These are phyloP conservation scores for Phytophthora kernoviae DNA, from an alignment of 352 stramenopile genomes.

Conservation along the genomic window DNA sequence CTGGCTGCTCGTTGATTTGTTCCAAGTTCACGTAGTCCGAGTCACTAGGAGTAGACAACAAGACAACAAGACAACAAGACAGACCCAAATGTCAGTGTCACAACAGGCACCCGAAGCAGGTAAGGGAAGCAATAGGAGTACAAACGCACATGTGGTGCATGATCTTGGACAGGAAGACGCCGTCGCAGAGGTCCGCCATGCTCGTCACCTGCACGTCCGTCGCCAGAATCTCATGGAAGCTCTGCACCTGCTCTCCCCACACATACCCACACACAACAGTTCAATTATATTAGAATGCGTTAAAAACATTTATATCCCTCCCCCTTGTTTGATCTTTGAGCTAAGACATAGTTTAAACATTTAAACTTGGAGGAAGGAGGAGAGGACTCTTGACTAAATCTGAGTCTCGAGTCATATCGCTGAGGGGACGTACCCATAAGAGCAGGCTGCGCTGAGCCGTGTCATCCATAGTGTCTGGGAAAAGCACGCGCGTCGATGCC, in stretches of 20 bases:
- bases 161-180: slow-evolving; percentile 83
- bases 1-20: slow-evolving; percentile 66
- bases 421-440: slow-evolving; percentile 59
- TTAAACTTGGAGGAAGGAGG: slow-evolving; percentile 10
- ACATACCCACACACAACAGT: slow-evolving; percentile 1
- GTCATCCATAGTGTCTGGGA: slow-evolving; percentile 56
- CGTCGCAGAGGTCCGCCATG: slow-evolving; percentile 72
- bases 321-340: too few relatives aligned
- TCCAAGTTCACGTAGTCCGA: slow-evolving; percentile 80
- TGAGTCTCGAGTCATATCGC: too few relatives aligned
- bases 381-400: neutral
- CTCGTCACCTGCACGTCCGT: slow-evolving; percentile 43
- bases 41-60: too few relatives aligned
- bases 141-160: slow-evolving; percentile 84
- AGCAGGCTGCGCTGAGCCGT: slow-evolving; percentile 75
- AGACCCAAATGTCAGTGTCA: slow-evolving; percentile 7
- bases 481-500: neutral
- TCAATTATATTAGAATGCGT: neutral
- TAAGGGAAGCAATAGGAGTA: neutral
- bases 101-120: neutral
- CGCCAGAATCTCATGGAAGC: slow-evolving; percentile 66
- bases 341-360: slow-evolving; percentile 6
- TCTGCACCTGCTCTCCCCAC: slow-evolving; percentile 56
- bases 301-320: too few relatives aligned
- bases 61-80: too few relatives aligned